Percentiles rank a stretch among this genome's conserved stretches.
phyloP scores from a whole-genome alignment of 805 yeast species.

The Schwanniomyces vanrijiae region DNA sequence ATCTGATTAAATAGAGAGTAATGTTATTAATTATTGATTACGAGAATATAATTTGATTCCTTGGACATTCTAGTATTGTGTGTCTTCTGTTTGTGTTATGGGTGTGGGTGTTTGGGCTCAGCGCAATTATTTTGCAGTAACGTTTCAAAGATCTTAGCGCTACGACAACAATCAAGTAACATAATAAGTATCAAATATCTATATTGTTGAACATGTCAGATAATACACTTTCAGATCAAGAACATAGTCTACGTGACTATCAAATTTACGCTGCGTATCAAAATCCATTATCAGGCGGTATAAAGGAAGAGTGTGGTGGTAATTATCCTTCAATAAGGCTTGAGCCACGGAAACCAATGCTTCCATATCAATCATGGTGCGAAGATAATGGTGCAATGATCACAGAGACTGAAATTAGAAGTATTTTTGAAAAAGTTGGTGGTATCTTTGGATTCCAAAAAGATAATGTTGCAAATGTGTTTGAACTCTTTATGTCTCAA shows the following conservation, averaged over 20 bases:
- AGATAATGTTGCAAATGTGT: conserved; percentile 76
- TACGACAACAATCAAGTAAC: background rate
- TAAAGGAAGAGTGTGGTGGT: background rate
- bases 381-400: conserved; percentile 21
- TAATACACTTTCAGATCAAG: background rate
- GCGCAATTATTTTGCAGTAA: background rate
- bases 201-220: background rate
- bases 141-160: background rate
- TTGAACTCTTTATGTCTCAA: conserved; percentile 74
- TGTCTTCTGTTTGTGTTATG: background rate
- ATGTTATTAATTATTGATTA: too few relatives aligned
- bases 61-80: too few relatives aligned
- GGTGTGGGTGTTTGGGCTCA: background rate
- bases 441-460: conserved; percentile 79
- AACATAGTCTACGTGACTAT: conserved; percentile 3
- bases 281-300: conserved; percentile 1
- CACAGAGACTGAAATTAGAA: conserved; percentile 51
- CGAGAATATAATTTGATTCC: too few relatives aligned
- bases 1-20: too few relatives aligned
- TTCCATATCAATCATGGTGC: conserved; percentile 22
- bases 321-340: background rate
- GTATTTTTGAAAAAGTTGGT: conserved; percentile 59
- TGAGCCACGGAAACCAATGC: background rate
- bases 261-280: conserved; percentile 3
- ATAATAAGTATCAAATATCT: background rate